Evolutionary conservation across 2,329 filamentous ascomycete genomes (phyloP).

Genomic region (Cercospora sp.): DNA sequence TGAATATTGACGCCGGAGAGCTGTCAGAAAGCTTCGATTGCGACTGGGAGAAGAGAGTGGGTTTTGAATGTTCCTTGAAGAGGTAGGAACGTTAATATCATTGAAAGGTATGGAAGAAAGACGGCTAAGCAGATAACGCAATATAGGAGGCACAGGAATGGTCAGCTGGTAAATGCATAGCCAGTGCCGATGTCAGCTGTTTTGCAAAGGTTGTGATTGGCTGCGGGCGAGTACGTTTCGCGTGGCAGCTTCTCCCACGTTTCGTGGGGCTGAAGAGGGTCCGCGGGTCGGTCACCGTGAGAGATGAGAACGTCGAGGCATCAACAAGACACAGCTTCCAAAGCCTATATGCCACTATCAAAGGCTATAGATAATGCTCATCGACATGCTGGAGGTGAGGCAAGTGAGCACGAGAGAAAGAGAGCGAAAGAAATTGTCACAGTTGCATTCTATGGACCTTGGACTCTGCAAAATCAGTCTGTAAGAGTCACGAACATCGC

Average conservation of each 20-base stretch:
- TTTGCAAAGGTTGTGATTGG: not conserved
- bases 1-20: not conserved
- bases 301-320: not conserved
- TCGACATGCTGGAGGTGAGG: not conserved
- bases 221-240: not conserved
- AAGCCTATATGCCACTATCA: not conserved
- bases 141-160: not conserved
- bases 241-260: not conserved
- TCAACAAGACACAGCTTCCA: not conserved
- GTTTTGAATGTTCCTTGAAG: not conserved
- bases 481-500: not conserved
- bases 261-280: not conserved
- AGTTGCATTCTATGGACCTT: not conserved
- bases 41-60: not conserved
- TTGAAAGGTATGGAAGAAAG: not conserved
- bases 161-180: constrained; percentile 4
- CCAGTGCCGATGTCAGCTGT: not conserved
- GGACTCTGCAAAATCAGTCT: not conserved
- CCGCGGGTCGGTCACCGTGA: not conserved
- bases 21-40: not conserved
- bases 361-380: not conserved
- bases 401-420: not conserved
- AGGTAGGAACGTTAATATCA: not conserved
- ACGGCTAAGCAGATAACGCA: not conserved
- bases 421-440: not conserved